Conservation (phyloP, 768 basidiomycete genomes). For the Tylopilus sp. region DNA sequence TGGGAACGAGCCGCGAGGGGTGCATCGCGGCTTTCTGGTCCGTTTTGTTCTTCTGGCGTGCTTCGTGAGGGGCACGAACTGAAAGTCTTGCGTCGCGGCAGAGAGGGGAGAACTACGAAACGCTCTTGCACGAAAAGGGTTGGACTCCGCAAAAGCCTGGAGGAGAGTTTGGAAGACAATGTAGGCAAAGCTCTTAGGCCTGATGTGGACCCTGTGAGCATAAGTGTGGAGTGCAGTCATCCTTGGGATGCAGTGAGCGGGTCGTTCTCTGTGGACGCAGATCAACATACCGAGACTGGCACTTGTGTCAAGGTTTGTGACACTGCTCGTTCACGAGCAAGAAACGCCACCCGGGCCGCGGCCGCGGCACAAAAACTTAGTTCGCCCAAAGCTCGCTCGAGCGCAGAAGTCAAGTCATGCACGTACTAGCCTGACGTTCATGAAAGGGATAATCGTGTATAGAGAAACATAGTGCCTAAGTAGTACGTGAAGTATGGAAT, state of each 20-base stretch:
- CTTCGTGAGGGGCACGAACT: neutral
- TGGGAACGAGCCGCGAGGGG: neutral
- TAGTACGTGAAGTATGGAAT: constrained; percentile 41
- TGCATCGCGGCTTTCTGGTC: neutral
- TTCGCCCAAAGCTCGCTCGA: neutral
- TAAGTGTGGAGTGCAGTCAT: constrained; percentile 72
- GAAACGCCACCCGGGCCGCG: neutral
- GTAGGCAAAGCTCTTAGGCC: constrained; percentile 50
- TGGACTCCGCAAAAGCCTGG: constrained; percentile 23
- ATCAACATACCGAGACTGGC: constrained; percentile 45
- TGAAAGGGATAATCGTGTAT: constrained; percentile 37
- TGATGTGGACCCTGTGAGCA: constrained; percentile 81
- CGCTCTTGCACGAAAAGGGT: constrained; percentile 6
- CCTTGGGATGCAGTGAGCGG: constrained; percentile 37
- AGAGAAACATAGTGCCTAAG: constrained; percentile 36
- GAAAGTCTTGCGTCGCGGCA: constrained; percentile 2
- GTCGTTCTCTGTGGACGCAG: neutral
- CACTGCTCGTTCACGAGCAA: neutral
- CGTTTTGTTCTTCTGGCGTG: neutral
- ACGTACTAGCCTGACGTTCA: constrained; percentile 31
- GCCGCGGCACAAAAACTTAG: neutral
- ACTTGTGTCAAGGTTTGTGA: constrained; percentile 19
- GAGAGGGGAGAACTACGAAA: constrained; percentile 4
- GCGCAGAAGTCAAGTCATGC: neutral
- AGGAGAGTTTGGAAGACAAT: constrained; percentile 29